Base-by-base conservation (phyloP, 208 protist genomes). In the Acanthamoeba castellanii region DNA sequence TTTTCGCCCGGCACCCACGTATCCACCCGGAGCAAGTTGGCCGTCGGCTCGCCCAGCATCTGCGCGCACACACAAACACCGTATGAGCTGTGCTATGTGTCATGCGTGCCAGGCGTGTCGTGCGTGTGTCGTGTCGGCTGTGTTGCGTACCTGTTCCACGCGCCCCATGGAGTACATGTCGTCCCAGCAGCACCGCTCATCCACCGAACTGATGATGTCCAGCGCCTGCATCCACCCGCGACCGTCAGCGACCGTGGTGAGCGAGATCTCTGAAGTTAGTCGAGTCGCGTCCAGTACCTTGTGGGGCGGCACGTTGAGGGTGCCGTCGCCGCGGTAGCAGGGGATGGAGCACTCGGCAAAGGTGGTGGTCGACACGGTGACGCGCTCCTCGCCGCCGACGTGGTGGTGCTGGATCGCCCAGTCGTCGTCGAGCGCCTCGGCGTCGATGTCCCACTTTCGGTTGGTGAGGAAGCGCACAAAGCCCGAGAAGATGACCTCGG, bases 141-240 rank as follows among this genome's bases (percentile, higher is more conserved):
- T 47, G 42, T 47, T 47, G 7, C 7, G 16, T 57, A 57, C 52
- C 52, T 57, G 52, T 22, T 66, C 50, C 0, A 88, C 81, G 30
- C 52, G 81, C 18, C 81, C 81, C 50, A 52, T 64, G 8, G 50
- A 34, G 52, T 88, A 88, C 50, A 88, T 55, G 81, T 88, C 81
- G 18, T 88, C 81, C 81, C 81, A 88, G 30, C 37, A 88, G 81
- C 81, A 88, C 22, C 81, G 81, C 81, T 88, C 81, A 7, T 88
- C 81, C 37, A 88, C 50, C 7, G 81, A 88, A 42, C 50, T 88
- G 42, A 88, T 52, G 52, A 88, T 66, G 81, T 88, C 81, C 42
- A 88, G 27, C 25, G 52, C 81, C 74, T 82, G 37, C 3, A 82
- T 13, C 27, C 20, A 68, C 27, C 20, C 61, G 8, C 37, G 27